Conservation (phyloP, 768 basidiomycete genomes). For the Chalciporus chontae region DNA sequence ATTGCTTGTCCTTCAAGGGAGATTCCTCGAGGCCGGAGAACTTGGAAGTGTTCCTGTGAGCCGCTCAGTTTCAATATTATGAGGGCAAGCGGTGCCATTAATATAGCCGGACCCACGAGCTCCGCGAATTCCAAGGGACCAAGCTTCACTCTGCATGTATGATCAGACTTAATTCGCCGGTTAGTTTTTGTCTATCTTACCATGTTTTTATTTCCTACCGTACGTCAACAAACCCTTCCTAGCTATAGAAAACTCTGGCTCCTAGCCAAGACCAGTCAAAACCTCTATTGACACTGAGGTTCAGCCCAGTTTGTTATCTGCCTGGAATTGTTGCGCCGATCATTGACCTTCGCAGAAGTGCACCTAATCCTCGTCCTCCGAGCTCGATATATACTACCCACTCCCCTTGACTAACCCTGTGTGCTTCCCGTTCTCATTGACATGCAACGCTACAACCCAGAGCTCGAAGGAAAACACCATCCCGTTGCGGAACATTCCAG, state of each 20-base stretch:
- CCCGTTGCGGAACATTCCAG: constrained; percentile 26
- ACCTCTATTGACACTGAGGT: constrained; percentile 11
- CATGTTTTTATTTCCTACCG: constrained; percentile 31
- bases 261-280: constrained; percentile 16
- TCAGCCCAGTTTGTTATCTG: constrained; percentile 27
- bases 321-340: constrained; percentile 23
- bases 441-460: constrained; percentile 30
- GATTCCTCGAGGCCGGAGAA: constrained; percentile 41
- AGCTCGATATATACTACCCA: constrained; percentile 6
- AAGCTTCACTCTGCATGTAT: constrained; percentile 26
- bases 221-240: constrained; percentile 24
- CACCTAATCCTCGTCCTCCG: constrained; percentile 4
- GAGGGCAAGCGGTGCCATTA: constrained; percentile 27
- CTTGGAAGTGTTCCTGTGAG: constrained; percentile 24
- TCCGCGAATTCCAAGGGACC: constrained; percentile 32
- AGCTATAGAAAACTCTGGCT: constrained; percentile 27
- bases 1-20: constrained; percentile 38
- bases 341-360: constrained; percentile 22
- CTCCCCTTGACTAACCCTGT: constrained; percentile 3
- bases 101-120: constrained; percentile 23
- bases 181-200: constrained; percentile 27
- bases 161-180: constrained; percentile 33
- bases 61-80: constrained; percentile 31
- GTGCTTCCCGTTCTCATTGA: constrained; percentile 7
- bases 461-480: constrained; percentile 21